Evolutionary conservation across 129 eudicot genomes (phyloP).

Genomic region (Flaveria linearis): DNA sequence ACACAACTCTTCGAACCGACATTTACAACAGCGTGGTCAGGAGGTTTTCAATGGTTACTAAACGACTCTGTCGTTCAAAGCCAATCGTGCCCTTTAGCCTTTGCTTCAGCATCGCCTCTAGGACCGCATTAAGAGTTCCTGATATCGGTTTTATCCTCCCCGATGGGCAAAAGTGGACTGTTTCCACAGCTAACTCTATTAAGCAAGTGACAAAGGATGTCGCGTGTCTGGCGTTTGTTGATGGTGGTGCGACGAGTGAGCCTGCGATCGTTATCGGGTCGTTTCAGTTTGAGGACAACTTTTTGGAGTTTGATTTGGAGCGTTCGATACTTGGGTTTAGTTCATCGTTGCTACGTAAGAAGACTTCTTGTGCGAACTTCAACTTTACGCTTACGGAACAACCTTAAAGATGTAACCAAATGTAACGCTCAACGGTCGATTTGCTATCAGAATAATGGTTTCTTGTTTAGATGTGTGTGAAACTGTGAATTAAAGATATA

Average conservation of each 20-base stretch:
- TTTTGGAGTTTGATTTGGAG: slow-evolving; percentile 42
- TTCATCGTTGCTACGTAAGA: slow-evolving; percentile 21
- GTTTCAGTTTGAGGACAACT: slow-evolving; percentile 41
- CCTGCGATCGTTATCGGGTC: slow-evolving; percentile 36
- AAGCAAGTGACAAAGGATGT: slow-evolving; percentile 29
- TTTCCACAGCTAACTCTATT: slow-evolving; percentile 37
- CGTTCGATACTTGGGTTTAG: slow-evolving; percentile 40
- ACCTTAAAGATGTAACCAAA: not conserved
- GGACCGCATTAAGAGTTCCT: slow-evolving; percentile 31
- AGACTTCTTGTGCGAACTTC: slow-evolving; percentile 41
- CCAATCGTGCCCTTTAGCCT: slow-evolving; percentile 4
- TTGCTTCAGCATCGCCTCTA: not conserved
- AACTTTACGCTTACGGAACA: slow-evolving; percentile 25
- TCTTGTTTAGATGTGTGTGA: no score
- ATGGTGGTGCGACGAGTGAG: slow-evolving; percentile 37
- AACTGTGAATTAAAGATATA: not conserved
- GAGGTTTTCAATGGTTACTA: slow-evolving; percentile 14
- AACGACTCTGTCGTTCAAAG: not conserved
- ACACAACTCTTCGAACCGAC: slow-evolving; percentile 31
- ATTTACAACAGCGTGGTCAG: slow-evolving; percentile 21
- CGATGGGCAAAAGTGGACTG: slow-evolving; percentile 32
- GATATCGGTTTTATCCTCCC: slow-evolving; percentile 30
- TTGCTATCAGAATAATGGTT: not conserved
- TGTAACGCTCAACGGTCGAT: not conserved
- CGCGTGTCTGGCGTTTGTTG: slow-evolving; percentile 42